Percentiles rank a stretch among this genome's conserved stretches.
These are phyloP conservation scores for Ilyonectria robusta DNA, from an alignment of 2,329 filamentous ascomycete species.

Conservation along the genomic window DNA sequence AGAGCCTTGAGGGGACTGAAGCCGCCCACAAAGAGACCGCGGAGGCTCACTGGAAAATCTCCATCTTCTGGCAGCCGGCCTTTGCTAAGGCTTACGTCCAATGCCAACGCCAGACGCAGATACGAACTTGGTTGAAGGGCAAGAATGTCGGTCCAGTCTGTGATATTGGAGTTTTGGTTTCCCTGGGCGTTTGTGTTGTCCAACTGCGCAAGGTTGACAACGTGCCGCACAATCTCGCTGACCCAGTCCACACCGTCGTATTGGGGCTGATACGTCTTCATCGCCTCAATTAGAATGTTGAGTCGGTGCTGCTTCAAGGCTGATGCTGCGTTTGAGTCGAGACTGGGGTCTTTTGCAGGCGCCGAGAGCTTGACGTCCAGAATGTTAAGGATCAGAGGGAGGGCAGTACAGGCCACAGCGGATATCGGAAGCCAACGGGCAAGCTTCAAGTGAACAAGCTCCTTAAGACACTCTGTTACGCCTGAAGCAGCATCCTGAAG, in stretches of 20 bases:
- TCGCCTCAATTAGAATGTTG: constrained; percentile 61
- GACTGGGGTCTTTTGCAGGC: constrained; percentile 22
- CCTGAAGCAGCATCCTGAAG: constrained; percentile 61
- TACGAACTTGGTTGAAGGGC: constrained; percentile 57
- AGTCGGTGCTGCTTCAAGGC: constrained; percentile 60
- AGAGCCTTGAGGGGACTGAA: constrained; percentile 54
- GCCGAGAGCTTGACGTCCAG: constrained; percentile 54
- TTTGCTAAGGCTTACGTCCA: constrained; percentile 60
- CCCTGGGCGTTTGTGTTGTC: constrained; percentile 48
- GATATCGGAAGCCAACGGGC: constrained; percentile 63
- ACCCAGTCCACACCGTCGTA: constrained; percentile 63
- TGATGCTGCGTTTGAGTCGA: constrained; percentile 46
- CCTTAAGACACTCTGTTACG: constrained; percentile 62
- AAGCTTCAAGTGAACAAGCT: constrained; percentile 61
- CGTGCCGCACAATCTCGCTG: constrained; percentile 59
- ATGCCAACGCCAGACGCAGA: constrained; percentile 59
- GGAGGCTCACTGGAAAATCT: constrained; percentile 58
- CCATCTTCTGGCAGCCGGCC: constrained; percentile 57
- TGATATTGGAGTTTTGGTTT: constrained; percentile 44
- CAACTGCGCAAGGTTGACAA: constrained; percentile 58
- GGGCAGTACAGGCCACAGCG: constrained; percentile 55
- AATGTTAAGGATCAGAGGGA: constrained; percentile 53
- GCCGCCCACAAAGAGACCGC: constrained; percentile 55
- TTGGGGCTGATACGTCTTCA: constrained; percentile 61
- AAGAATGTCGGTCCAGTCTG: constrained; percentile 60